A percentile compares a stretch with the other conserved stretches of the same genome.
Evolutionary conservation across 768 basidiomycete genomes (phyloP).

Genomic region (Suillus luteus): DNA sequence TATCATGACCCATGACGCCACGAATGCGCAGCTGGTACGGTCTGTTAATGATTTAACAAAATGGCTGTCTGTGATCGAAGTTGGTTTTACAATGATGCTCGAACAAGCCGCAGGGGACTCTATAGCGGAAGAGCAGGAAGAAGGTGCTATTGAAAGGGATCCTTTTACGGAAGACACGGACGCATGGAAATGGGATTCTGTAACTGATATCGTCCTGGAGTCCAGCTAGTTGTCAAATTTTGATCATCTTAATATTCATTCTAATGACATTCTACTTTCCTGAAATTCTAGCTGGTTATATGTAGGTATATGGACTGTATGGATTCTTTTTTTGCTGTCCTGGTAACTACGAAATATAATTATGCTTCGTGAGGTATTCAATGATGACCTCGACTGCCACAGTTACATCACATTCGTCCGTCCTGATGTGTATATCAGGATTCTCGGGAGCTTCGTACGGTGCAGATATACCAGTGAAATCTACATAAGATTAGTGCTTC

Average conservation of each 20-base stretch:
- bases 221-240: conserved; percentile 5
- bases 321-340: conserved; percentile 13
- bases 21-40: conserved; percentile 68
- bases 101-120: conserved; percentile 51
- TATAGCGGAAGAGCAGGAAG: conserved; percentile 69
- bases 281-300: conserved; percentile 21
- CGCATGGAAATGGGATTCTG: conserved; percentile 15
- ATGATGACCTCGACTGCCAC: conserved; percentile 79
- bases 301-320: conserved; percentile 16
- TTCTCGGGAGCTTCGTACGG: conserved; percentile 88
- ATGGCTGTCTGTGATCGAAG: conserved; percentile 77
- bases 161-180: conserved; percentile 14
- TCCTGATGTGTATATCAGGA: conserved; percentile 92
- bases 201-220: conserved; percentile 21
- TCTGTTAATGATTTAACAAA: conserved; percentile 74
- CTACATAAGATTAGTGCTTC: conserved; percentile 43
- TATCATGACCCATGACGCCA: conserved; percentile 54
- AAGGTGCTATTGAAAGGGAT: conserved; percentile 30
- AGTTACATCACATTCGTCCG: conserved; percentile 74
- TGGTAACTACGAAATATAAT: conserved; percentile 46
- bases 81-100: conserved; percentile 68
- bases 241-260: background rate
- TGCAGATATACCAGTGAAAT: conserved; percentile 97
- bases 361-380: conserved; percentile 72
- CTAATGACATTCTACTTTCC: conserved; percentile 10